Base-by-base conservation (phyloP, 495 filamentous ascomycete species). In the Talaromyces stipitatus region DNA sequence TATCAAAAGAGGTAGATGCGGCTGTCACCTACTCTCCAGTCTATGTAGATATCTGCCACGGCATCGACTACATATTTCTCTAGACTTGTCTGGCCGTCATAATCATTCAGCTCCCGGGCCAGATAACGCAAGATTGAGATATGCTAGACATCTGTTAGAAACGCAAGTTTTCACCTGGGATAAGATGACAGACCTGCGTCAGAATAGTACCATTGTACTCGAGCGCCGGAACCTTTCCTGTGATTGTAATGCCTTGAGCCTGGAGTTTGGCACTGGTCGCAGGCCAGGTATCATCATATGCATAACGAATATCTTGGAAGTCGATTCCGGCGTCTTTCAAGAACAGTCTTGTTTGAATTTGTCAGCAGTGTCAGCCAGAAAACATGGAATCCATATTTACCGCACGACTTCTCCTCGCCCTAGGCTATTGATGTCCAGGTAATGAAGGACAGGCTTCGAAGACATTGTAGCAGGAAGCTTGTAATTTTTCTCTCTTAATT, bases 371-470 rank as follows among this genome's bases (percentile, higher is more conserved):
- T 2, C 18, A 51, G 4, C 12, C 12, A 29, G 54, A 22, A 38
- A 18, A 14, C 0, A 36, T 4, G 50, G 26, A 11, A 1, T 29
- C 3, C 8, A 29, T 7, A 60, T 57, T 54, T 64, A 68, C 59
- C 68, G 68, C 28, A 78, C 58, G 23, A 74, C 77, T 61, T 78
- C 70, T 11, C 71, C 71, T n/a, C 73, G 67, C 23, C 75, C 75
- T 9, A 73, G 63, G 22, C 70, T 66, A 24, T 67, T 64, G 58
- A 77, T 72, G 57, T 75, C 68, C 27, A 78, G 58, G 58, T 75
- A 75, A 50, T 73, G 71, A 28, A 59, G 61, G 23, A 62, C 56
- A 0, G 60, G 59, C 28, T 54, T 54, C 12, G 51, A 36, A 38
- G 51, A 54, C 51, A 54, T 54, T 32, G 32, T 54, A 26, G 48